Evolutionary conservation across 208 protist genomes (phyloP).

Genomic region (Crithidia brevicula): DNA sequence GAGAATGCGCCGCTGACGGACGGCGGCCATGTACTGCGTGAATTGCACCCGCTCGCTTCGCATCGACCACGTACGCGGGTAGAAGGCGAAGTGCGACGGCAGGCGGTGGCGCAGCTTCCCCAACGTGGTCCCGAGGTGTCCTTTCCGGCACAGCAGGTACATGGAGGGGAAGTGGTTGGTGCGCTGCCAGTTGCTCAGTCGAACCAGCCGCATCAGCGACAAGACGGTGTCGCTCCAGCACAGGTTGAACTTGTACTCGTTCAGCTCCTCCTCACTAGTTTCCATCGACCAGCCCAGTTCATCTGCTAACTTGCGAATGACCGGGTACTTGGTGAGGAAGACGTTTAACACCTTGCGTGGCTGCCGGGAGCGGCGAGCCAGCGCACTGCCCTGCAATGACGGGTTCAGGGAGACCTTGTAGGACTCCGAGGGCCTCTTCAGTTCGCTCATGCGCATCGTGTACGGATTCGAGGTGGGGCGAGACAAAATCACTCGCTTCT

Average conservation of each 20-base stretch:
- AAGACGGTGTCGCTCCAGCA: slow-evolving; percentile 95
- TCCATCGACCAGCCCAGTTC: slow-evolving; percentile 77
- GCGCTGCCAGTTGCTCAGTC: slow-evolving; percentile 91
- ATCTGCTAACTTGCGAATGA: slow-evolving; percentile 75
- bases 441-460: slow-evolving; percentile 38
- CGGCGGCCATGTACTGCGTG: slow-evolving; percentile 55
- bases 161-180: slow-evolving; percentile 97
- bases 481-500: slow-evolving; percentile 27
- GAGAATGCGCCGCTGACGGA: slow-evolving; percentile 47
- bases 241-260: slow-evolving; percentile 92
- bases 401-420: slow-evolving; percentile 47
- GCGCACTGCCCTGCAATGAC: slow-evolving; percentile 23
- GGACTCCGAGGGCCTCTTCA: slow-evolving; percentile 41
- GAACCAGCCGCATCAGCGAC: slow-evolving; percentile 85
- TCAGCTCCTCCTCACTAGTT: slow-evolving; percentile 80
- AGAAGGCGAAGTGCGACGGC: slow-evolving; percentile 90
- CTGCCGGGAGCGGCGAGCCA: slow-evolving; percentile 41
- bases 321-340: slow-evolving; percentile 82
- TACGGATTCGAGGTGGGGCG: slow-evolving; percentile 25
- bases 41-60: slow-evolving; percentile 81
- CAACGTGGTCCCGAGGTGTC: slow-evolving; percentile 92
- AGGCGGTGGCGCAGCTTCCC: slow-evolving; percentile 78
- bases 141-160: slow-evolving; percentile 94
- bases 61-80: slow-evolving; percentile 91
- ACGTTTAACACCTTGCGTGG: slow-evolving; percentile 71